A percentile compares a stretch with the other conserved stretches of the same genome.
Conservation (phyloP, 176 grass and related monocot species). For the Cenchrus fungigraminus region DNA sequence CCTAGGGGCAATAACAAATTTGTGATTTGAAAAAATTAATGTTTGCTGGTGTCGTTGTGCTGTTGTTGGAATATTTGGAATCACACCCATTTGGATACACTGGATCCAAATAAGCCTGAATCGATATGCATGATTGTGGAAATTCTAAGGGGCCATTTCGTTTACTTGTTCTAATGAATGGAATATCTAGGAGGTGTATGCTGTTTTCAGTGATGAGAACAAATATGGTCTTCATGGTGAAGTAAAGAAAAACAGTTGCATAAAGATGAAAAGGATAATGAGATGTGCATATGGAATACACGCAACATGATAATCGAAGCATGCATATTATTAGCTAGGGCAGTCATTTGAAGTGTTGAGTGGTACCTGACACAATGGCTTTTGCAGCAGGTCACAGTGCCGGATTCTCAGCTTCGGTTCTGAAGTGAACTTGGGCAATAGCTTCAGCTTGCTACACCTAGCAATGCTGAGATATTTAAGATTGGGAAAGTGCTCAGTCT, state of each 20-base stretch:
- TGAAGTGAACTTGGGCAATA: constrained; percentile 38
- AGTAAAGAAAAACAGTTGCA: background rate
- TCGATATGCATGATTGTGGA: constrained; percentile 8
- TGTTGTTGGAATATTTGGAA: background rate
- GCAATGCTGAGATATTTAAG: constrained; percentile 41
- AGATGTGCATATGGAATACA: background rate
- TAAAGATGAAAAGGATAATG: background rate
- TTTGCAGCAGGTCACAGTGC: constrained; percentile 35
- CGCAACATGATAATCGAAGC: background rate
- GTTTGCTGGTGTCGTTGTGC: background rate
- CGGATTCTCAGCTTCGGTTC: constrained; percentile 34
- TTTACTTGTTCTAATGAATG: background rate
- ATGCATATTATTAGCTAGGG: background rate
- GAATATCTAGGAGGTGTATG: background rate
- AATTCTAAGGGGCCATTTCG: background rate
- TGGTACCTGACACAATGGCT: constrained; percentile 26
- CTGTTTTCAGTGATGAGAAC: background rate
- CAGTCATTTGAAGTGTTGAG: background rate
- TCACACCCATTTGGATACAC: background rate
- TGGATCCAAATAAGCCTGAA: background rate
- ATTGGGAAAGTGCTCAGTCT: constrained; percentile 42
- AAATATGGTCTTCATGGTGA: background rate
- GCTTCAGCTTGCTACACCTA: constrained; percentile 40
- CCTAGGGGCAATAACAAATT: background rate
- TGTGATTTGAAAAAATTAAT: background rate